Evolutionary conservation across 2,329 filamentous ascomycete genomes (phyloP), one percentile per base, ranked within the genome.

Genomic region (Colletotrichum sp.): DNA sequence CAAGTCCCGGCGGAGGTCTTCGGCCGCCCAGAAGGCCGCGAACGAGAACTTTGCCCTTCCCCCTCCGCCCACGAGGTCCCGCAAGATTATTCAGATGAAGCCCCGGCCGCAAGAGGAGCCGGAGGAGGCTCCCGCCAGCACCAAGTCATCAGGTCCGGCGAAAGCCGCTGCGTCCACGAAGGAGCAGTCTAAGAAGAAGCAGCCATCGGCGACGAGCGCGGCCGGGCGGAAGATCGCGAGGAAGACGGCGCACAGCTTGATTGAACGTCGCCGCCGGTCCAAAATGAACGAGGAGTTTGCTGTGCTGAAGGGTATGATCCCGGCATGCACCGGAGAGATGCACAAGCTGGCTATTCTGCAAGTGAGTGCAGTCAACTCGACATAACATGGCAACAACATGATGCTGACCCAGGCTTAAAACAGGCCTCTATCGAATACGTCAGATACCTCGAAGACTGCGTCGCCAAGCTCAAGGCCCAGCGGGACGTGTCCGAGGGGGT

Each of bases 221-320:
- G 96, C 96, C 1, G 96, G 96, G n/a, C 91, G 96, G 72, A 99
- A 98, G 88, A 98, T 97, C 79, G 96, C 97, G 8, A 91, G 97
- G 79, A 99, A 98, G 87, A 99, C 96, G 3, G 97, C 97, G 13
- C 97, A 99, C 82, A 98, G 96, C 81, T 86, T 99, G 79, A 99
- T 99, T 80, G 97, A 99, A 87, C 90, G 97, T 62, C 89, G 96
- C 74, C 89, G 97, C 80, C 90, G 97, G 77, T 98, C 95, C 15
- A 99, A 99, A 88, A 99, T 99, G 96, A 99, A 99, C 80, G 96
- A 99, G 84, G 97, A 99, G 86, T 99, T 99, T 86, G 94, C 93
- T 3, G 94, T 98, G 19, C 87, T 99, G 79, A 99, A 99, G 86
- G 92, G 94, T 80, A 96, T 99, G 95, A 98, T 99, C 73, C 97